These are phyloP conservation scores for Ogataea hybrid DNA, from an alignment of 1,139 yeast species.

Conservation along the genomic window DNA sequence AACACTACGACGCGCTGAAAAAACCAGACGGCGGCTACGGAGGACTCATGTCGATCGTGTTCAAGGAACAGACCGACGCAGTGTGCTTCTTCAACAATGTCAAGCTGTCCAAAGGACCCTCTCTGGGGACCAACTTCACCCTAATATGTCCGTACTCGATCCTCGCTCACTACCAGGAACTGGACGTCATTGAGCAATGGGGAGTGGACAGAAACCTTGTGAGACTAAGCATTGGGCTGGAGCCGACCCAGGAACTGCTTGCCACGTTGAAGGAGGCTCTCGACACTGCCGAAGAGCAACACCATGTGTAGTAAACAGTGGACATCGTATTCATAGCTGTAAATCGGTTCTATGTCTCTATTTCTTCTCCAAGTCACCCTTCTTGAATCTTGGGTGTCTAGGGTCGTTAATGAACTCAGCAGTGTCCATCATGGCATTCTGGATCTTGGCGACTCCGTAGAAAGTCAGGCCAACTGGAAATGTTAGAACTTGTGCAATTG, in stretches of 20 bases:
- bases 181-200: constrained; percentile 79
- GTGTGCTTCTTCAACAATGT: constrained; percentile 71
- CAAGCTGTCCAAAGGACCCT: constrained; percentile 85
- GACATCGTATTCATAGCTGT: constrained; percentile 11
- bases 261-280: constrained; percentile 57
- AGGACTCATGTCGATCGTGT: constrained; percentile 78
- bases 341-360: constrained; percentile 16
- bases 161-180: constrained; percentile 82
- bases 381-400: constrained; percentile 67
- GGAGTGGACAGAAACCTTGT: constrained; percentile 82
- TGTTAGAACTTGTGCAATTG: constrained; percentile 21
- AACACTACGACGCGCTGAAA: constrained; percentile 69
- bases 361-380: constrained; percentile 47
- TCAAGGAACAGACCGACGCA: constrained; percentile 66
- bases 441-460: constrained; percentile 56
- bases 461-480: constrained; percentile 46
- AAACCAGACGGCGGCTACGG: constrained; percentile 87
- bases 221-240: constrained; percentile 83
- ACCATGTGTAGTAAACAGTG: constrained; percentile 20
- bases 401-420: constrained; percentile 73
- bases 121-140: constrained; percentile 91
- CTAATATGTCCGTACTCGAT: constrained; percentile 90
- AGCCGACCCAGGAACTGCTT: constrained; percentile 53
- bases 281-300: constrained; percentile 49
- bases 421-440: constrained; percentile 52